These are phyloP conservation scores for Fusarium fracticaudum DNA, from an alignment of 2,329 filamentous ascomycete species.

Conservation along the genomic window DNA sequence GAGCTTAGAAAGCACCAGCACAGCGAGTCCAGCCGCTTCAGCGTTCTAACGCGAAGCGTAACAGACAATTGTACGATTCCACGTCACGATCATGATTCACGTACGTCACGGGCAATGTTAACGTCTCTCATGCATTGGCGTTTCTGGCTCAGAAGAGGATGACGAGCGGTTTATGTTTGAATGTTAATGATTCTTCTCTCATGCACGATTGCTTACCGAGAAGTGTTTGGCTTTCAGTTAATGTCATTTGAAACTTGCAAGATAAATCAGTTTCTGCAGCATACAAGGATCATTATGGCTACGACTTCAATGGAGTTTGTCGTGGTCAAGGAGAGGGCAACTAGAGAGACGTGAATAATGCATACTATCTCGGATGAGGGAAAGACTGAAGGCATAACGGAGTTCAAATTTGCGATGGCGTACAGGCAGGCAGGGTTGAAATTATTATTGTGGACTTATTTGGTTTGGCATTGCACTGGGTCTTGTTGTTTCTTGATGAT, in stretches of 20 bases:
- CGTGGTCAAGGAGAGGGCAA: slow-evolving; percentile 11
- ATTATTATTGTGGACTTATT: slow-evolving; percentile 35
- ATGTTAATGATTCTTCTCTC: slow-evolving; percentile 32
- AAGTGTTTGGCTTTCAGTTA: slow-evolving; percentile 18
- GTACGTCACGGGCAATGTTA: slow-evolving; percentile 52
- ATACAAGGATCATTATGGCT: slow-evolving; percentile 21
- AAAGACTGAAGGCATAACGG: slow-evolving; percentile 27
- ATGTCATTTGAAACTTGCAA: slow-evolving; percentile 25
- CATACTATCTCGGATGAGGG: slow-evolving; percentile 12
- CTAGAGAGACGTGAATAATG: slow-evolving; percentile 8
- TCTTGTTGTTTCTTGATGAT: slow-evolving; percentile 22
- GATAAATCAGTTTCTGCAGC: slow-evolving; percentile 15
- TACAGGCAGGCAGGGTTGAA: slow-evolving; percentile 26
- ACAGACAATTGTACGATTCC: slow-evolving; percentile 35
- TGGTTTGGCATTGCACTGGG: slow-evolving; percentile 34
- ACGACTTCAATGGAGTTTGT: slow-evolving; percentile 26
- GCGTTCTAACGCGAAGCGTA: slow-evolving; percentile 24
- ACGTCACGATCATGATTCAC: slow-evolving; percentile 56
- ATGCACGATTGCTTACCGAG: slow-evolving; percentile 24
- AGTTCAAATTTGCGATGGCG: slow-evolving; percentile 39
- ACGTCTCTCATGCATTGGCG: slow-evolving; percentile 57
- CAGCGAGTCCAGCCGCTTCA: slow-evolving; percentile 34
- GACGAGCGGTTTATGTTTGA: slow-evolving; percentile 40
- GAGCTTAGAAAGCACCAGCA: slow-evolving; percentile 45
- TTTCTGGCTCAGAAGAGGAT: slow-evolving; percentile 45